Evolutionary conservation across 352 stramenopile species (phyloP), one percentile per base, ranked within the genome.

Genomic region (Globisporangium lucens): DNA sequence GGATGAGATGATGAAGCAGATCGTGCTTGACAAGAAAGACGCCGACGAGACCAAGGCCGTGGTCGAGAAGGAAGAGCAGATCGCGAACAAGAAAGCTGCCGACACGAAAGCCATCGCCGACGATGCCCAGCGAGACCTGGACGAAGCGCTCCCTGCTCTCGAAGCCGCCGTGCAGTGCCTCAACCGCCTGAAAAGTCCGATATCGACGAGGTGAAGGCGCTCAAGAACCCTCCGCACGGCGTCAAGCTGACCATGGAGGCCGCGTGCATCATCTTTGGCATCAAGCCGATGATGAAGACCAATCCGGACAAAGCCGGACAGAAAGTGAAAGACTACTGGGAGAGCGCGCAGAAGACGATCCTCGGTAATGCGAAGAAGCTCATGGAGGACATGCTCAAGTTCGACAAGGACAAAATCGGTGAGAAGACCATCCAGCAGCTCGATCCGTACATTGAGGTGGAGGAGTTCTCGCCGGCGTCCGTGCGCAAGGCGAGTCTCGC

Each of bases 1-100:
- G 0, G 93, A 98, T 62, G 78, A 84, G 15, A 97, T 98, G 88
- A 97, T 98, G 80, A 91, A 97, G 57, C 87, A 98, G 74, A 98
- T 98, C 67, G 95, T 88, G 7, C 77, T 93, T 7, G 94, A 98
- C 70, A 97, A 98, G 70, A 90, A 87, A 63, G 89, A 94, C 46
- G 94, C 94, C 2, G 92, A 96, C 15, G 90, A 97, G 52, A 98
- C 91, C 0, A 97, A 98, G 62, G 86, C 81, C 0, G 83, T 97
- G 7, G 93, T 98, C 0, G 87, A 96, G 58, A 94, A 94, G 30
- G 91, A 98, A 63, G 94, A 98, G 69, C 89, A 97, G 64, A 87
- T 90, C 29, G 92, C 93, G 0, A 92, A 97, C 78, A 91, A 93
- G 61, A 98, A 98, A 64, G 94, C 91, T 1, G 88, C 87, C 0